Percentiles rank a stretch among this genome's conserved stretches.
Evolutionary conservation across 164 flowering plant species (phyloP).

Genomic region (Chimonanthus praecox): DNA sequence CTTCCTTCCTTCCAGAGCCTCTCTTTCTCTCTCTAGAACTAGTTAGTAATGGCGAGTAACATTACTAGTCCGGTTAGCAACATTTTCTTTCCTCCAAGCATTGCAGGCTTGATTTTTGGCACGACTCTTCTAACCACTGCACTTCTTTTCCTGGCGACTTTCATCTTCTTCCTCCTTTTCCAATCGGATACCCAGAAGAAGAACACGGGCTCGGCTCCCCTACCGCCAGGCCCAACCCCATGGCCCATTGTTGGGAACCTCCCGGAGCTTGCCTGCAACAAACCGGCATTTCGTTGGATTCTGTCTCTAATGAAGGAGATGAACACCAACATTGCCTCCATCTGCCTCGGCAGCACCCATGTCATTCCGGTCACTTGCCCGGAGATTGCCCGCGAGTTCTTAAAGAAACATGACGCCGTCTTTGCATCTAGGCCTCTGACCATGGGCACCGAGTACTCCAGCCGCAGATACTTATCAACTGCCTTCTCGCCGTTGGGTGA

Average conservation of each 20-base stretch:
- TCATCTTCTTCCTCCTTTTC: conserved; percentile 6
- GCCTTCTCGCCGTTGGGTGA: conserved; percentile 24
- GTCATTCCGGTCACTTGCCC: conserved; percentile 29
- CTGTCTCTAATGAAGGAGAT: conserved; percentile 16
- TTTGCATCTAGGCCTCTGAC: conserved; percentile 29
- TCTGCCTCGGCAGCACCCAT: conserved; percentile 22
- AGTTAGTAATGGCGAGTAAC: conserved; percentile 3
- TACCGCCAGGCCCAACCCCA: conserved; percentile 30
- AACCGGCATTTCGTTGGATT: conserved; percentile 27
- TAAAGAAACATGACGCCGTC: conserved; percentile 25
- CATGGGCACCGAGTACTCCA: conserved; percentile 20
- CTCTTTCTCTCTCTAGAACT: background rate
- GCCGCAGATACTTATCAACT: conserved; percentile 20
- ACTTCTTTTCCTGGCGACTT: conserved; percentile 12
- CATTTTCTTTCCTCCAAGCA: conserved; percentile 2
- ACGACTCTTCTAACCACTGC: conserved; percentile 10
- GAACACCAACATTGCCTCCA: conserved; percentile 17
- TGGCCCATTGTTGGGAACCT: conserved; percentile 28
- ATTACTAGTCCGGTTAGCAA: background rate
- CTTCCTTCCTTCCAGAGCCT: background rate
- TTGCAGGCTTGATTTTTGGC: background rate
- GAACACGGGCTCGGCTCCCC: background rate
- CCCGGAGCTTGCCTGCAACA: conserved; percentile 12
- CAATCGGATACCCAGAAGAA: background rate
- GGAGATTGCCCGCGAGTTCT: conserved; percentile 21